Conservation (phyloP, 1,284 basidiomycete species). For the Microstroma glucosiphilum region DNA sequence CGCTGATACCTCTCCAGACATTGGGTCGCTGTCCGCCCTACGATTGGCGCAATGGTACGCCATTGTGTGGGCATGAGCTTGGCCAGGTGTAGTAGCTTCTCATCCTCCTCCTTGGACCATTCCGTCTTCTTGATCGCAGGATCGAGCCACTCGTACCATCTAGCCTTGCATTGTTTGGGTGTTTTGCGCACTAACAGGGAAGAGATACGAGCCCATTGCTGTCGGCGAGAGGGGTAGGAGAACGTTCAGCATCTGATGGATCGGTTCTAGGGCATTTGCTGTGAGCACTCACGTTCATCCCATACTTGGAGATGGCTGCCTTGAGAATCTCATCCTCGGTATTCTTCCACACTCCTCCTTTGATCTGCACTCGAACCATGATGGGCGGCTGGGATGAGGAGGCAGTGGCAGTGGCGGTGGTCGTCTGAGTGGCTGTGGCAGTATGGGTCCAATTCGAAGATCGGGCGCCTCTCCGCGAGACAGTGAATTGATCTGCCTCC, state of each 20-base stretch:
- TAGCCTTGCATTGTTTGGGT: conserved; percentile 97
- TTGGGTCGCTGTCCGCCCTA: conserved; percentile 96
- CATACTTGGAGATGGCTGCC: conserved; percentile 50
- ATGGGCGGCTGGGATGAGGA: conserved; percentile 7
- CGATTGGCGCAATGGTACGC: conserved; percentile 97
- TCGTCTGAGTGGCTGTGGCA: too few species aligned
- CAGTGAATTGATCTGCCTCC: too few species aligned
- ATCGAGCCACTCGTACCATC: conserved; percentile 99
- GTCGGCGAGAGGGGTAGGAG: conserved; percentile 8
- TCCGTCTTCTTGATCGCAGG: conserved; percentile 99
- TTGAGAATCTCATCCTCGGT: conserved; percentile 51
- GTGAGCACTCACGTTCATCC: conserved; percentile 32
- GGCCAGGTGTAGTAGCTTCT: conserved; percentile 93
- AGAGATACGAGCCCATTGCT: conserved; percentile 85
- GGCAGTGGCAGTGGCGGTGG: too few species aligned
- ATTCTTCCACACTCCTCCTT: conserved; percentile 51
- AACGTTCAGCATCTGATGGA: neutral
- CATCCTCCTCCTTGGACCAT: conserved; percentile 76
- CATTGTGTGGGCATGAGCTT: conserved; percentile 99
- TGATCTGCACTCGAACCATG: conserved; percentile 49
- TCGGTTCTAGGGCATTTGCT: neutral
- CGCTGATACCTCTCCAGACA: conserved; percentile 98
- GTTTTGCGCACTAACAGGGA: conserved; percentile 96
- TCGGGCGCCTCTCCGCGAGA: too few species aligned
- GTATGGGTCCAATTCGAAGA: too few species aligned